Evolutionary conservation across 202 grass and related monocot species (phyloP).

Genomic region (Zoysia matrella): DNA sequence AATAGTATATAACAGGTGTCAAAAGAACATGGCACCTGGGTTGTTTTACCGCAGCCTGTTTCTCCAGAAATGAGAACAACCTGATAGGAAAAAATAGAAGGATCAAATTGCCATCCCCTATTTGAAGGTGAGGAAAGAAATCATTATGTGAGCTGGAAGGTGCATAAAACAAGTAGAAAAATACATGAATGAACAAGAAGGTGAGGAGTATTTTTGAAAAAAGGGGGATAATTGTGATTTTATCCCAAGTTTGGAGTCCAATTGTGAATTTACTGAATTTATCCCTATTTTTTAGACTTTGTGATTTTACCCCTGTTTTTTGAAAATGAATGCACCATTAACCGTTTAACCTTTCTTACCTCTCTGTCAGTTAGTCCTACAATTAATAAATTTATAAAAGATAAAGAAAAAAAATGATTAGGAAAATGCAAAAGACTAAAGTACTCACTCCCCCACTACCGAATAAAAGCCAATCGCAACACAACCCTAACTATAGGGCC

Average conservation of each 20-base stretch:
- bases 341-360: no score
- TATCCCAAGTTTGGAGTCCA: no score
- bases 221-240: neutral
- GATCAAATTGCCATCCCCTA: slow-evolving; percentile 39
- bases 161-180: slow-evolving; percentile 31
- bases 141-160: neutral
- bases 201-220: neutral
- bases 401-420: neutral
- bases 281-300: no score
- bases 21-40: slow-evolving; percentile 66
- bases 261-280: no score
- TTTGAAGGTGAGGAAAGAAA: slow-evolving; percentile 16
- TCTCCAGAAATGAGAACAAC: slow-evolving; percentile 98
- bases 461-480: no score
- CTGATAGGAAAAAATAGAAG: slow-evolving; percentile 56
- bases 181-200: slow-evolving; percentile 26
- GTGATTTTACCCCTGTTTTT: no score
- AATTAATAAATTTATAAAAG: no score
- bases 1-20: neutral
- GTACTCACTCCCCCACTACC: no score
- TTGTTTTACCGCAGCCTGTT: slow-evolving; percentile 99
- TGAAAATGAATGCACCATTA: no score
- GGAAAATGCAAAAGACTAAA: no score
- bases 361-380: no score
- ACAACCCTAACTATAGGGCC: no score